phyloP scores from a whole-genome alignment of 768 basidiomycete species.

The Ephemerocybe angulata region DNA sequence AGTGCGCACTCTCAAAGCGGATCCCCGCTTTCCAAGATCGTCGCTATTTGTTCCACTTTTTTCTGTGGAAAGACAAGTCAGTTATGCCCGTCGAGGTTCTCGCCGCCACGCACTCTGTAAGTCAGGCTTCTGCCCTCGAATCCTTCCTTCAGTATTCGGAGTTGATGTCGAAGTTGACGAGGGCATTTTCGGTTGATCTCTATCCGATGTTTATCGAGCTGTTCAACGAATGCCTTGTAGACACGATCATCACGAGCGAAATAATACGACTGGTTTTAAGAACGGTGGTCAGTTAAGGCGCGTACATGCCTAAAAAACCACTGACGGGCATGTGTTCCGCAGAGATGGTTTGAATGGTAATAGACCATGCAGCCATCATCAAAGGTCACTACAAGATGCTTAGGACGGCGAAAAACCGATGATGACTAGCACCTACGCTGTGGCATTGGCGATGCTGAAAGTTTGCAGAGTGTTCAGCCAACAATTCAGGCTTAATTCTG shows the following conservation, averaged over 20 bases:
- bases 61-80: constrained; percentile 9
- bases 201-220: constrained; percentile 39
- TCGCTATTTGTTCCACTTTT: constrained; percentile 26
- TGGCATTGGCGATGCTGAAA: constrained; percentile 88
- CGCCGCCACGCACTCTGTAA: constrained; percentile 50
- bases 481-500: no score
- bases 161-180: constrained; percentile 66
- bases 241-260: constrained; percentile 93
- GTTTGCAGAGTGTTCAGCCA: no score
- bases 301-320: constrained; percentile 19
- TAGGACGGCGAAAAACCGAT: not conserved
- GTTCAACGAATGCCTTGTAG: constrained; percentile 63
- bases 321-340: constrained; percentile 70
- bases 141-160: constrained; percentile 57
- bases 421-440: constrained; percentile 35
- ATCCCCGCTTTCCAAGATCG: constrained; percentile 14
- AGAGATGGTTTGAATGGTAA: constrained; percentile 52
- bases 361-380: constrained; percentile 78
- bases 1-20: no score
- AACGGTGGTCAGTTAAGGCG: not conserved
- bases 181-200: constrained; percentile 47
- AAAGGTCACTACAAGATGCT: constrained; percentile 57
- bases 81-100: constrained; percentile 3
- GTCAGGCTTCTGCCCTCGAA: constrained; percentile 65
- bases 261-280: constrained; percentile 62